These are phyloP conservation scores for Candida fluviatilis DNA, from an alignment of 805 yeast genomes.

Conservation along the genomic window DNA sequence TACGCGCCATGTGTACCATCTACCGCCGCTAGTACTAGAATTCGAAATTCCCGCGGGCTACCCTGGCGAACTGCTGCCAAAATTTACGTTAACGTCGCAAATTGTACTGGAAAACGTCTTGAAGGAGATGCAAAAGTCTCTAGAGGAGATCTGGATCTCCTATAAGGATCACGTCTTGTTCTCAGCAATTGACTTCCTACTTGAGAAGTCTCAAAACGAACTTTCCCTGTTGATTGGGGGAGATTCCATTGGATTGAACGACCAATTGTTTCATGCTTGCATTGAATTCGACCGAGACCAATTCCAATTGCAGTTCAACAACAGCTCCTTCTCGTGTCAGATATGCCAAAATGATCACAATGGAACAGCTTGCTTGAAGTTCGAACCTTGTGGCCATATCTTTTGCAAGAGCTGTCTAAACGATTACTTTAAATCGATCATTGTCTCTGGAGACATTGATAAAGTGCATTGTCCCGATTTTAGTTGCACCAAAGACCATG, in stretches of 20 bases:
- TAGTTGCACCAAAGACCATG: conserved; percentile 34
- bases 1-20: not conserved
- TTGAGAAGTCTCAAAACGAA: conserved; percentile 17
- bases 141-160: conserved; percentile 31
- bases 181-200: conserved; percentile 39
- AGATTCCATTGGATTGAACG: not conserved
- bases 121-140: conserved; percentile 9
- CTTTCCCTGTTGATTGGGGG: conserved; percentile 7
- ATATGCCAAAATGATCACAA: conserved; percentile 50
- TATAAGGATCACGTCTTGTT: conserved; percentile 37
- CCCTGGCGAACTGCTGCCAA: conserved; percentile 1
- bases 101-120: conserved; percentile 7
- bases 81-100: not conserved
- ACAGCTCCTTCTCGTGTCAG: conserved; percentile 45
- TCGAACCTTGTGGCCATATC: conserved; percentile 45
- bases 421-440: conserved; percentile 38
- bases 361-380: conserved; percentile 36
- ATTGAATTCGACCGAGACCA: conserved; percentile 18
- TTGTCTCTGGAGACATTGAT: conserved; percentile 45
- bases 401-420: conserved; percentile 46
- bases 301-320: conserved; percentile 22
- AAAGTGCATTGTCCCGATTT: conserved; percentile 58
- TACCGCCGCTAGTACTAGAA: not conserved
- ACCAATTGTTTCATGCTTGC: conserved; percentile 11
- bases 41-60: not conserved